A percentile compares a stretch with the other conserved stretches of the same genome.
phyloP scores from a whole-genome alignment of 768 basidiomycete species.

The Suillus lakei region DNA sequence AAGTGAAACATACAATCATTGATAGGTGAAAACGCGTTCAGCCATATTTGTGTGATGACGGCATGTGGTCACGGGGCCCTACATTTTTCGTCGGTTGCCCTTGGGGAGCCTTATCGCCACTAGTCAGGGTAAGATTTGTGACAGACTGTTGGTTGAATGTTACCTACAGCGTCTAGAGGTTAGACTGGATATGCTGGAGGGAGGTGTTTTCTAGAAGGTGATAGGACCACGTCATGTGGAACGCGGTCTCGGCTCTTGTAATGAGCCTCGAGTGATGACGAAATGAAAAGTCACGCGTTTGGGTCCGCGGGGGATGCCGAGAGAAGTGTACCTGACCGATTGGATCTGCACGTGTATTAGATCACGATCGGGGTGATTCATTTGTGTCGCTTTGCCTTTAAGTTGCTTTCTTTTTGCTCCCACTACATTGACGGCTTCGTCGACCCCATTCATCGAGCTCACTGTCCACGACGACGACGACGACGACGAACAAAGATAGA shows the following conservation, averaged over 20 bases:
- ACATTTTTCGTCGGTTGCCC: too few species aligned
- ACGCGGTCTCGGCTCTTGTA: not conserved
- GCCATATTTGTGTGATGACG: too few species aligned
- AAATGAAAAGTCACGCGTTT: constrained; percentile 7
- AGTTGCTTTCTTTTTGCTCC: constrained; percentile 10
- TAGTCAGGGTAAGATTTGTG: too few species aligned
- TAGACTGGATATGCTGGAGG: too few species aligned
- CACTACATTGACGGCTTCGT: not conserved
- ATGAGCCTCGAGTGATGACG: not conserved
- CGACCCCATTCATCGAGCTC: not conserved
- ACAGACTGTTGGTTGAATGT: too few species aligned
- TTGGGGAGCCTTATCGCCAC: too few species aligned
- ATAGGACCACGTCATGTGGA: too few species aligned
- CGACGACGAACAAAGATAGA: not conserved
- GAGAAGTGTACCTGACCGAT: constrained; percentile 2
- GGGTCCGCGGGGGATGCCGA: not conserved
- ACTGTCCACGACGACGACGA: not conserved
- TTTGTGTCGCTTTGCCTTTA: constrained; percentile 6
- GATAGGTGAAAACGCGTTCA: too few species aligned
- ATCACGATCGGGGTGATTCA: constrained; percentile 11
- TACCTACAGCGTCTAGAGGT: too few species aligned
- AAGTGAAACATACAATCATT: not conserved
- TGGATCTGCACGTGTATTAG: constrained; percentile 9
- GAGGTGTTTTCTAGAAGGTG: too few species aligned
- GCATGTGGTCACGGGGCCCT: not conserved